Conservation (phyloP, 2,329 filamentous ascomycete species). For the Chaetomium globosum region DNA sequence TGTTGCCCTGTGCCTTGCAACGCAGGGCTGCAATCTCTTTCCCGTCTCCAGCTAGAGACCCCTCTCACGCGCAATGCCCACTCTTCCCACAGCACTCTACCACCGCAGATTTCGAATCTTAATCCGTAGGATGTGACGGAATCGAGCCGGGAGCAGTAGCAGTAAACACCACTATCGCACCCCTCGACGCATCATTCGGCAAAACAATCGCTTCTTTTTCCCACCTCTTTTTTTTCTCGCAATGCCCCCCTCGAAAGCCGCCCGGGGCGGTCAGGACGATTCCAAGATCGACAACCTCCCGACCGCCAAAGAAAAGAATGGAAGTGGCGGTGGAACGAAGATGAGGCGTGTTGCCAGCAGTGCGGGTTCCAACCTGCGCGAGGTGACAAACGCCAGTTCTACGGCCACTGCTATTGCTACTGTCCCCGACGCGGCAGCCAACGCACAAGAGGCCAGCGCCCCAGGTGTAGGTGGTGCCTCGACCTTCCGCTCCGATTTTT, state of each 20-base stretch:
- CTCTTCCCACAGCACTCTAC: conserved; percentile 20
- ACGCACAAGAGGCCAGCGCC: conserved; percentile 29
- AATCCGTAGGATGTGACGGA: conserved; percentile 26
- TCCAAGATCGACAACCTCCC: conserved; percentile 49
- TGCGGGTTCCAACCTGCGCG: conserved; percentile 52
- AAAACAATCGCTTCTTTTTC: conserved; percentile 1
- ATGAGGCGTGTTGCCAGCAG: conserved; percentile 59
- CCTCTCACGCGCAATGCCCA: conserved; percentile 31
- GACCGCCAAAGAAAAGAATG: conserved; percentile 51
- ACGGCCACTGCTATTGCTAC: conserved; percentile 35
- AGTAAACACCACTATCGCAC: conserved; percentile 2
- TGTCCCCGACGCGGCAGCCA: conserved; percentile 38
- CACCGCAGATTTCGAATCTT: conserved; percentile 20
- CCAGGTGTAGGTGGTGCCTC: conserved; percentile 33
- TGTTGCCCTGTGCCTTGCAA: conserved; percentile 24
- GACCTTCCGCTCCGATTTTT: not conserved
- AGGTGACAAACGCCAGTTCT: conserved; percentile 46
- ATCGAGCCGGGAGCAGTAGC: not conserved
- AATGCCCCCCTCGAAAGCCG: conserved; percentile 53
- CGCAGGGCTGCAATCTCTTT: conserved; percentile 34
- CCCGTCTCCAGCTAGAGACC: conserved; percentile 25
- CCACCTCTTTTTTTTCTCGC: not conserved
- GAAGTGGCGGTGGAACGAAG: conserved; percentile 47
- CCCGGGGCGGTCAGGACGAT: conserved; percentile 49
- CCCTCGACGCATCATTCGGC: not conserved